Percentiles rank a stretch among this genome's conserved stretches.
Evolutionary conservation across 768 basidiomycete species (phyloP).

Genomic region (Boletus rubropictus): DNA sequence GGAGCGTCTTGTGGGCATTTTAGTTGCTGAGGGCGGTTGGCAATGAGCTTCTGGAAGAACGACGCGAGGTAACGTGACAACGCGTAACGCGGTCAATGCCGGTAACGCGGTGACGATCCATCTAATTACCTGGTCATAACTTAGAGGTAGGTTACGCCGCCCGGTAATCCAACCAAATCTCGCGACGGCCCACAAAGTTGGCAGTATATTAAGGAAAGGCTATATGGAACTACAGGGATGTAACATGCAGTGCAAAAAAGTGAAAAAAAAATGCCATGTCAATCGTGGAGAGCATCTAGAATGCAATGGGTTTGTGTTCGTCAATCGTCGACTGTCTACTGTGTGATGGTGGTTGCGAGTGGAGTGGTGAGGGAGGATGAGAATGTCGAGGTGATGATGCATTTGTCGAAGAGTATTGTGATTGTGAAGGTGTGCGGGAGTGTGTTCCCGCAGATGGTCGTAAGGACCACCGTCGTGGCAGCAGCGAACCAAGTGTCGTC

Average conservation of each 20-base stretch:
- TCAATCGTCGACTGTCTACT: conserved; percentile 32
- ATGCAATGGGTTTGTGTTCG: conserved; percentile 18
- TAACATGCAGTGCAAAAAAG: conserved; percentile 2
- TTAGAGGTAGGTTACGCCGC: no score
- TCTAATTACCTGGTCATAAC: no score
- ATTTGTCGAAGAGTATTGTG: conserved; percentile 27
- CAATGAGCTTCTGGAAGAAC: neutral
- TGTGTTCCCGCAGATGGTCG: conserved; percentile 27
- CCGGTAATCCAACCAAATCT: neutral
- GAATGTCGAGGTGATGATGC: conserved; percentile 30
- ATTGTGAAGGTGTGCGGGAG: conserved; percentile 29
- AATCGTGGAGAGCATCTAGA: conserved; percentile 7
- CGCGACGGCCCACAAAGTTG: neutral
- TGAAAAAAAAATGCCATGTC: neutral
- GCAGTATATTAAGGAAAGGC: no score
- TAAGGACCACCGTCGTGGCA: conserved; percentile 31
- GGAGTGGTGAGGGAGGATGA: conserved; percentile 28
- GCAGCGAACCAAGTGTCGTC: conserved; percentile 31
- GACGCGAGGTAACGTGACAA: conserved; percentile 14
- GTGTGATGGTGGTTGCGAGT: conserved; percentile 23
- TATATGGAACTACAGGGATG: conserved; percentile 4
- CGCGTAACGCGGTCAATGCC: conserved; percentile 3
- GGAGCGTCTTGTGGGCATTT: conserved; percentile 19
- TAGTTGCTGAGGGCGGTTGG: neutral
- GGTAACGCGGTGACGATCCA: no score